Percentiles rank a stretch among this genome's conserved stretches.
Evolutionary conservation across 805 yeast genomes (phyloP).

Genomic region (Yarrowia sp.): DNA sequence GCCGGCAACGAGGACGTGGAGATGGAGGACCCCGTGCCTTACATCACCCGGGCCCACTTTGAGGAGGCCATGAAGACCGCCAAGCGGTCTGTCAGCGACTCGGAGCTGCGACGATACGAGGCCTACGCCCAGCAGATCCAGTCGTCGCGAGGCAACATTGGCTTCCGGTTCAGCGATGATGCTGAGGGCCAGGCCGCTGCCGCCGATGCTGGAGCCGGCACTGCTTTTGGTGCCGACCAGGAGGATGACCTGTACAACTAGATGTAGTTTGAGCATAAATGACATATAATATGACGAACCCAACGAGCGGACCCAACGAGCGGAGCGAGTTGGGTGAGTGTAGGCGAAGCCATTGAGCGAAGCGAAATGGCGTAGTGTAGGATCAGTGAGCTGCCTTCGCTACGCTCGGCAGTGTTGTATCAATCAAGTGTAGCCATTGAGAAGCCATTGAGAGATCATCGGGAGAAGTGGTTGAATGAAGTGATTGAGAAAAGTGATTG

Average conservation of each 20-base stretch:
- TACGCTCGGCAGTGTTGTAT: too few species aligned
- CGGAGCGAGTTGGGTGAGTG: too few species aligned
- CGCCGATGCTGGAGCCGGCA: slow-evolving; percentile 54
- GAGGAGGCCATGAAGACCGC: slow-evolving; percentile 99
- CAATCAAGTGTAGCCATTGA: not conserved
- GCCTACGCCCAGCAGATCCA: slow-evolving; percentile 96
- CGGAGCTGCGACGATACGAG: slow-evolving; percentile 98
- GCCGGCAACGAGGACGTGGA: slow-evolving; percentile 60
- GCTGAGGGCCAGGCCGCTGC: slow-evolving; percentile 49
- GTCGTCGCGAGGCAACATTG: slow-evolving; percentile 93
- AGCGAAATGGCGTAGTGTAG: not conserved
- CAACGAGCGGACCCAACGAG: too few species aligned
- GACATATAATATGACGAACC: not conserved
- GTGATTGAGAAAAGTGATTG: too few species aligned
- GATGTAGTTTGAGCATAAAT: slow-evolving; percentile 14
- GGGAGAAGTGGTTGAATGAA: too few species aligned
- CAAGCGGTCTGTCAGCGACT: slow-evolving; percentile 93
- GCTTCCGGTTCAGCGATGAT: slow-evolving; percentile 78
- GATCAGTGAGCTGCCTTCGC: not conserved
- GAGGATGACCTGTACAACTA: slow-evolving; percentile 71
- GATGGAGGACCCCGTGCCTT: slow-evolving; percentile 95
- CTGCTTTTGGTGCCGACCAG: slow-evolving; percentile 58
- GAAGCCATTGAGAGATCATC: too few species aligned
- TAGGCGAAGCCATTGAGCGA: not conserved
- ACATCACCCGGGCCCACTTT: slow-evolving; percentile 88